Evolutionary conservation across 2,329 filamentous ascomycete species (phyloP).

Genomic region (Cytospora leucostoma): DNA sequence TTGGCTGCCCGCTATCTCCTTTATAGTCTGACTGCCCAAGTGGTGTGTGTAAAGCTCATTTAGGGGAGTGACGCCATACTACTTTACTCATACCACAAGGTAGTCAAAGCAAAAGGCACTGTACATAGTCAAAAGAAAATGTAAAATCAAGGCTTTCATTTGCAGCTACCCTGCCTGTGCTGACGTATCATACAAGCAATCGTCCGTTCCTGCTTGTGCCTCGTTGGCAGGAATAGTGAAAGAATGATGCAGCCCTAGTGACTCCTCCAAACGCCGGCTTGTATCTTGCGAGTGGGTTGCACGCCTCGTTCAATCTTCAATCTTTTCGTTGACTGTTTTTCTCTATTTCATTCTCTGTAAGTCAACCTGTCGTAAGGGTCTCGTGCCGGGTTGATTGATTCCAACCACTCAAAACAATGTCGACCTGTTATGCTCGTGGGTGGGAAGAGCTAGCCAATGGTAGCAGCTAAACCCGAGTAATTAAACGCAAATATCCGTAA

Average conservation of each 20-base stretch:
- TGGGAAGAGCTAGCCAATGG: conserved; percentile 4
- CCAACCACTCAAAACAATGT: not conserved
- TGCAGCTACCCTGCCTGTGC: conserved; percentile 12
- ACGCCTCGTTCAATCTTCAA: not conserved
- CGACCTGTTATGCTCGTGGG: not conserved
- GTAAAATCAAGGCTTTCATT: not conserved
- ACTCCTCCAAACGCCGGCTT: conserved; percentile 9
- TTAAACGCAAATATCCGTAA: not conserved
- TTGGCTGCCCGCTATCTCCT: not conserved
- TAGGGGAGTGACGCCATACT: not conserved
- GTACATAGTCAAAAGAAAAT: not conserved
- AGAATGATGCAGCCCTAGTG: conserved; percentile 12
- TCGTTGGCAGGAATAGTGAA: conserved; percentile 1
- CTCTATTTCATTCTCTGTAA: not conserved
- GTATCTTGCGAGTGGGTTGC: not conserved
- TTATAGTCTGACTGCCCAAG: not conserved
- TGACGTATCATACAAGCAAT: conserved; percentile 5
- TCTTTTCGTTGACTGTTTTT: not conserved
- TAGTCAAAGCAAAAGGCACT: not conserved
- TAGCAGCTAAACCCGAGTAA: not conserved
- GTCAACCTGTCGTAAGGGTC: not conserved
- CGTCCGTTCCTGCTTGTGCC: not conserved
- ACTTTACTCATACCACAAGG: not conserved
- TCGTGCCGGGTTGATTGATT: not conserved
- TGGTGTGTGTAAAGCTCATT: not conserved